Percentiles rank a stretch among this genome's conserved stretches.
Conservation (phyloP, 176 grass and related monocot genomes). For the Saccharum officinarum region DNA sequence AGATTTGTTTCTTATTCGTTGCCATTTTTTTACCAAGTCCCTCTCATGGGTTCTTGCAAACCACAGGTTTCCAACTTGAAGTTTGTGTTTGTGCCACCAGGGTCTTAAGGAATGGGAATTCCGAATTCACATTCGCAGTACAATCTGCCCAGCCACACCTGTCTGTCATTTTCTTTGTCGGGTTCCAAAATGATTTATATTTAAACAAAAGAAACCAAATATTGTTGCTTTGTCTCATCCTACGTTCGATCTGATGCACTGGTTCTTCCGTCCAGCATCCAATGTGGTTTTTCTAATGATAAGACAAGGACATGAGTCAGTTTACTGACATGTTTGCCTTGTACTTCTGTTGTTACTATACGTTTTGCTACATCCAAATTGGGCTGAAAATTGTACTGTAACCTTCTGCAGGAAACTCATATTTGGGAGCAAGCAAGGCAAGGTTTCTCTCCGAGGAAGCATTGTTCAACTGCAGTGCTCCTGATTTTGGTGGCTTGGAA, state of each 20-base stretch:
- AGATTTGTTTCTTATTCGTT: neutral
- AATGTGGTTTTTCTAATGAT: neutral
- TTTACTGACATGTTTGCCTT: constrained; percentile 5
- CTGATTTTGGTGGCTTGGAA: neutral
- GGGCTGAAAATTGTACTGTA: neutral
- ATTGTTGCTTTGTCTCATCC: neutral
- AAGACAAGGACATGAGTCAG: neutral
- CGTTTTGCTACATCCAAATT: neutral
- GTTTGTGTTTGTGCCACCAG: neutral
- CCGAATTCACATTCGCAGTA: constrained; percentile 4
- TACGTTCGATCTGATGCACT: neutral
- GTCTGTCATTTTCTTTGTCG: constrained; percentile 33
- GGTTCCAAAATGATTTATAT: constrained; percentile 2
- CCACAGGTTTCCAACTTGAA: neutral
- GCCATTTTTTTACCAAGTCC: neutral
- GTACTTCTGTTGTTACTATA: neutral
- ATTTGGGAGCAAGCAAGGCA: neutral
- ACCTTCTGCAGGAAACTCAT: constrained; percentile 10
- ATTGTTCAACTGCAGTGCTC: neutral
- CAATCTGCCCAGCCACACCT: neutral
- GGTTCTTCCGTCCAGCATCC: neutral
- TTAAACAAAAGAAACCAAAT: neutral
- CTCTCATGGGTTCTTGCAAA: neutral
- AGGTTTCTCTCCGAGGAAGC: neutral
- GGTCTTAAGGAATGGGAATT: neutral